phyloP scores from a whole-genome alignment of 805 yeast genomes.

The Vanderwaltozyma verrucispora region DNA sequence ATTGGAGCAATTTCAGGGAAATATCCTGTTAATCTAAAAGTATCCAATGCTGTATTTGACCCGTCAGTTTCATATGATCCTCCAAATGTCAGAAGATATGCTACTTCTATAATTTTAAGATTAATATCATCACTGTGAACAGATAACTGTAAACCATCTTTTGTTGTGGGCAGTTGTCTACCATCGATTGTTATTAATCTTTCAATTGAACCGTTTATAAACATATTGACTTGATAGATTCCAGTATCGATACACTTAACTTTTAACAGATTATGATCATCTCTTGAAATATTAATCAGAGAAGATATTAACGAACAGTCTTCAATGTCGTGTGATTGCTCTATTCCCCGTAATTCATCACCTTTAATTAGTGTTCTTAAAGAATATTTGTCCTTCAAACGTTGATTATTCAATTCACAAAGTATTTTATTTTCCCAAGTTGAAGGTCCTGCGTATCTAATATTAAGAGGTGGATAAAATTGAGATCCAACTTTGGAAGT shows the following conservation, averaged over 20 bases:
- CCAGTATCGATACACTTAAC: constrained; percentile 8
- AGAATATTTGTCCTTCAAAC: constrained; percentile 6
- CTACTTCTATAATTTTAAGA: constrained; percentile 52
- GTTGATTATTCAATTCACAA: constrained; percentile 1
- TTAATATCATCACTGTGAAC: constrained; percentile 7
- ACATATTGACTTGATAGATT: constrained; percentile 13
- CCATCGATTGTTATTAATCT: constrained; percentile 17
- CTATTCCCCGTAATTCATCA: constrained; percentile 6
- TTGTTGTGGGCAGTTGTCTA: constrained; percentile 14
- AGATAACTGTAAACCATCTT: constrained; percentile 11
- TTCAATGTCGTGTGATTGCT: constrained; percentile 24
- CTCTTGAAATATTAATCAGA: constrained; percentile 38
- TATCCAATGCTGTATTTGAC: constrained; percentile 66
- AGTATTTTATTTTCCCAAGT: constrained; percentile 11
- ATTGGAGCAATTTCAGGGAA: constrained; percentile 47
- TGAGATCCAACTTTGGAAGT: constrained; percentile 13
- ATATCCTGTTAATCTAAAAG: constrained; percentile 59
- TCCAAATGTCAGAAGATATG: constrained; percentile 50
- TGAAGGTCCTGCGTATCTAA: constrained; percentile 12
- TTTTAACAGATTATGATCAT: constrained; percentile 8
- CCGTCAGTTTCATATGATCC: constrained; percentile 57
- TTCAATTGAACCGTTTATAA: constrained; percentile 21
- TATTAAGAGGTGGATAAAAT: constrained; percentile 21
- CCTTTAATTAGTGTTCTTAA: constrained; percentile 2
- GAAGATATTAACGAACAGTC: constrained; percentile 75